These are phyloP conservation scores for Carpinus fangiana DNA, from an alignment of 306 rosid species.

Conservation along the genomic window DNA sequence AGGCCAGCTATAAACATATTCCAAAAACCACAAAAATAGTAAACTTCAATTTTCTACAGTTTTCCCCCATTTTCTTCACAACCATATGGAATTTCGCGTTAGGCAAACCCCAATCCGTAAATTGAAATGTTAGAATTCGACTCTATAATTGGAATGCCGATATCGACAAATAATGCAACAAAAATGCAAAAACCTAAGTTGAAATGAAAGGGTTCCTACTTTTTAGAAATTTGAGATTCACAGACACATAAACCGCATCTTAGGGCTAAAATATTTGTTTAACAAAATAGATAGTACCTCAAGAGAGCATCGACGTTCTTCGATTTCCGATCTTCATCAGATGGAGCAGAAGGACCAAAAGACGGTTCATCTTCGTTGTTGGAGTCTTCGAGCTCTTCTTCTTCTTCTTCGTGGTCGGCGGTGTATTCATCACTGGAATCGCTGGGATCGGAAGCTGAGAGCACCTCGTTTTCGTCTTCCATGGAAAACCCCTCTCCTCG, in stretches of 20 bases:
- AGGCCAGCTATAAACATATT: neutral
- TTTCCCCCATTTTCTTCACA: neutral
- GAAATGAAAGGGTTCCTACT: neutral
- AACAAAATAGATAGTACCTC: conserved; percentile 37
- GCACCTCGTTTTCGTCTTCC: conserved; percentile 53
- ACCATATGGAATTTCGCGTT: neutral
- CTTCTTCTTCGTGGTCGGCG: conserved; percentile 29
- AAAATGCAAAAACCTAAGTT: neutral
- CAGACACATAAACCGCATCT: neutral
- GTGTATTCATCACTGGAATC: conserved; percentile 51
- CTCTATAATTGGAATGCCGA: neutral
- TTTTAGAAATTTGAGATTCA: neutral
- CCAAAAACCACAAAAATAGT: neutral
- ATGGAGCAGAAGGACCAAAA: conserved; percentile 21
- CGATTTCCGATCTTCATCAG: conserved; percentile 56
- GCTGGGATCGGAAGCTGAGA: conserved; percentile 45
- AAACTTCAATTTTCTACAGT: neutral
- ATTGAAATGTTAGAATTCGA: neutral
- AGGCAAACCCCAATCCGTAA: neutral
- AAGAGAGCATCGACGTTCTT: conserved; percentile 84
- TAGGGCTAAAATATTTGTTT: neutral
- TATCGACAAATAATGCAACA: neutral
- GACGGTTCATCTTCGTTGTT: conserved; percentile 11
- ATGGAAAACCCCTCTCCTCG: conserved; percentile 26
- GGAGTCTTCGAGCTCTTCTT: conserved; percentile 8